Base-by-base conservation (phyloP, 768 basidiomycete species). In the Filobasidium wieringae region DNA sequence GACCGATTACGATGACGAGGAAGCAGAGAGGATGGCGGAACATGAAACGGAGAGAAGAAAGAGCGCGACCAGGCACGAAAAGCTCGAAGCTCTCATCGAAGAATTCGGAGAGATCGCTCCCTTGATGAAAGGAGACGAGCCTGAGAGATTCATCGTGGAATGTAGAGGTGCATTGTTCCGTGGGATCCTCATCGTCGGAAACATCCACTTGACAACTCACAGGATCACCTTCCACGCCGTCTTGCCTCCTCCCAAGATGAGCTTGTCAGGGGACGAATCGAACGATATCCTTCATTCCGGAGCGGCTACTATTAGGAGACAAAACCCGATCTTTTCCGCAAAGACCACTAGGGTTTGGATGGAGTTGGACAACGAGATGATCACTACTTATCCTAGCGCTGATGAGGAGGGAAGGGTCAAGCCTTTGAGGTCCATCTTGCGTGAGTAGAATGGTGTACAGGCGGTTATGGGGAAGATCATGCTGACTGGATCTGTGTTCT, bases 201-300 rank as follows among this genome's bases (percentile, higher is more conserved):
- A 81, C 31, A 72, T 84, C 17, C 82, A 84, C 66, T 68, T 84
- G 19, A 85, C 84, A 0, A 82, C 81, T 0, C 82, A 84, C 68
- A 78, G 84, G 4, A 60, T 84, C 19, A 74, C 81, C 0, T 85
- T 85, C 67, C 83, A 84, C 63, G 84, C 84, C 1, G 78, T 82
- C 9, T 68, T 85, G 19, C 77, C 81, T 15, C 75, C 80, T 0
- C 75, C 26, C 29, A 52, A 34, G 22, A 50, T 32, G 49, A 41
- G 17, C 36, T 19, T 40, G 15, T 45, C 26, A 15, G 43, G 43
- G 17, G 52, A 56, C 9, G 68, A 74, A 22, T 71, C 77, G 36
- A 51, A 61, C 2, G 56, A 64, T 22, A 58, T 79, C 17, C 70
- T 84, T 45, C 80, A 78, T 64, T 63, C 78, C 14, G 83, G 82